These are phyloP conservation scores for Marasmius sp. DNA, from an alignment of 1,284 basidiomycete genomes.

Conservation along the genomic window DNA sequence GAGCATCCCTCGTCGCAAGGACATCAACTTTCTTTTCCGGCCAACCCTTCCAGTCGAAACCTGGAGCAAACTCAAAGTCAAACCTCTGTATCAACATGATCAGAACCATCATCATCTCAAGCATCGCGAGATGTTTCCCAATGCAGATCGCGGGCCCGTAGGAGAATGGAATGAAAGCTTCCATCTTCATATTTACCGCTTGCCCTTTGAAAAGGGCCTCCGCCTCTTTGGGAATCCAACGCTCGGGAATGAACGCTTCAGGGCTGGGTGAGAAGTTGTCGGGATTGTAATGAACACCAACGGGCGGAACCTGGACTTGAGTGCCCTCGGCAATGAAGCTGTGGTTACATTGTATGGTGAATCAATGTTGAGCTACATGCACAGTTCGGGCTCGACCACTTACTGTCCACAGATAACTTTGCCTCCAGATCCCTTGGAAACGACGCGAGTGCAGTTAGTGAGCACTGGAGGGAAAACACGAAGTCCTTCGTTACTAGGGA, in stretches of 20 bases:
- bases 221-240: slow-evolving; percentile 25
- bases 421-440: slow-evolving; percentile 22
- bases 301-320: background rate
- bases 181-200: slow-evolving; percentile 3
- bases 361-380: no score
- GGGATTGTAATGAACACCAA: background rate
- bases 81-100: background rate
- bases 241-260: slow-evolving; percentile 13
- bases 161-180: slow-evolving; percentile 25
- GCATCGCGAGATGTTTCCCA: slow-evolving; percentile 21
- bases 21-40: background rate
- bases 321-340: background rate
- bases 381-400: no score
- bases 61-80: slow-evolving; percentile 3
- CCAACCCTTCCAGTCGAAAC: background rate
- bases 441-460: slow-evolving; percentile 29
- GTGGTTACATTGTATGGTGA: no score
- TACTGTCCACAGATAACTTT: slow-evolving; percentile 29
- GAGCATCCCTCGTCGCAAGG: background rate
- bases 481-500: slow-evolving; percentile 39
- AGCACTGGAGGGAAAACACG: slow-evolving; percentile 35
- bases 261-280: background rate
- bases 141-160: slow-evolving; percentile 26
- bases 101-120: slow-evolving; percentile 2
- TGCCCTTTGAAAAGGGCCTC: no score